These are phyloP conservation scores for Gossypium longicalyx DNA, from an alignment of 345 rosid species.

Conservation along the genomic window DNA sequence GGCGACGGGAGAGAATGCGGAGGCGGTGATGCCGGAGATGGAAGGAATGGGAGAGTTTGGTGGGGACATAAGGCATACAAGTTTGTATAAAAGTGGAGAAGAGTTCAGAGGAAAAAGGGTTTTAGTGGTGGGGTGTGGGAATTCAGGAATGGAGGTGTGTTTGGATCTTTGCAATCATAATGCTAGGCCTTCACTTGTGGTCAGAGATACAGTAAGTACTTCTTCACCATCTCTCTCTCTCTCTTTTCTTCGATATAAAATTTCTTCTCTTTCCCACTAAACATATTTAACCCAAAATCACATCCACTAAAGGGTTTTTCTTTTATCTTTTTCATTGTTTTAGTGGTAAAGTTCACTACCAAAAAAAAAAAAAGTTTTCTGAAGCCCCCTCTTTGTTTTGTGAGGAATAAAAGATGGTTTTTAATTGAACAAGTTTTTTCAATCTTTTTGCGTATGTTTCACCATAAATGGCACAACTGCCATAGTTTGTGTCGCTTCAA, in stretches of 20 bases:
- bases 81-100: conserved; percentile 60
- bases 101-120: conserved; percentile 61
- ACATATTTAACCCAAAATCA: too few relatives aligned
- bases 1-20: conserved; percentile 97
- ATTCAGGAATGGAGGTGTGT: conserved; percentile 98
- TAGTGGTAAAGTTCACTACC: not conserved
- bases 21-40: conserved; percentile 61
- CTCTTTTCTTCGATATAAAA: not conserved
- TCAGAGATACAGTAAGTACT: conserved; percentile 71
- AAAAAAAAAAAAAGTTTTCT: conserved; percentile 3
- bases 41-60: conserved; percentile 61
- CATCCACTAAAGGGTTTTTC: not conserved
- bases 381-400: not conserved
- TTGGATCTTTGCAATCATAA: conserved; percentile 81
- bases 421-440: not conserved
- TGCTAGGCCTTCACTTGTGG: conserved; percentile 79
- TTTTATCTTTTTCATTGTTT: not conserved
- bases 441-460: not conserved
- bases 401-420: not conserved
- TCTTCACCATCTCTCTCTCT: not conserved
- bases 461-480: too few relatives aligned
- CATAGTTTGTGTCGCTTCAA: not conserved
- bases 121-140: conserved; percentile 93
- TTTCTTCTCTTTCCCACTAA: too few relatives aligned
- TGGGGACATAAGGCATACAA: conserved; percentile 59